Percentiles rank a stretch among this genome's conserved stretches.
These are phyloP conservation scores for Dictyostelium intermedium DNA, from an alignment of 78 protist species.

Conservation along the genomic window DNA sequence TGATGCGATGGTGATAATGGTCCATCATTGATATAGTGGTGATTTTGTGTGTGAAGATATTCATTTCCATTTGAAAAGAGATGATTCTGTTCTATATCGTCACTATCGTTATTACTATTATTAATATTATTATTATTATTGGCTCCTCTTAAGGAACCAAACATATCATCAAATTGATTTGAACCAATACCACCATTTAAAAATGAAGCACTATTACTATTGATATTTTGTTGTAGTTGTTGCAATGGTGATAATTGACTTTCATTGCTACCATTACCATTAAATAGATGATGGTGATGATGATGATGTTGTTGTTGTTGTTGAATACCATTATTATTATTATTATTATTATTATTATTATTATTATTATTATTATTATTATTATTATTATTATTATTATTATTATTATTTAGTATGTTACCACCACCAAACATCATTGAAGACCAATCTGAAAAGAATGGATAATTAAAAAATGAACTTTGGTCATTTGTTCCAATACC, in stretches of 20 bases:
- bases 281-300: neutral
- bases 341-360: no score
- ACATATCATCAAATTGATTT: neutral
- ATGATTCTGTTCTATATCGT: neutral
- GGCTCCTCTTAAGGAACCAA: neutral
- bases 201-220: neutral
- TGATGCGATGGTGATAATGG: neutral
- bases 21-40: neutral
- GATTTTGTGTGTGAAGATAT: neutral
- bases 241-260: neutral
- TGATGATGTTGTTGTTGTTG: slow-evolving; percentile 10
- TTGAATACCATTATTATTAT: no score
- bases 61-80: neutral
- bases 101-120: neutral
- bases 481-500: neutral
- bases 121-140: slow-evolving; percentile 3
- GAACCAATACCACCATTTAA: neutral
- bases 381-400: no score
- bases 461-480: neutral
- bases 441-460: neutral
- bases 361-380: no score
- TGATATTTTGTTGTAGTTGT: neutral
- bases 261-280: neutral
- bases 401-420: neutral
- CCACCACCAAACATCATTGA: neutral